Percentiles rank a stretch among this genome's conserved stretches.
Evolutionary conservation across 306 rosid species (phyloP).

Genomic region (Cicer yamashitae): DNA sequence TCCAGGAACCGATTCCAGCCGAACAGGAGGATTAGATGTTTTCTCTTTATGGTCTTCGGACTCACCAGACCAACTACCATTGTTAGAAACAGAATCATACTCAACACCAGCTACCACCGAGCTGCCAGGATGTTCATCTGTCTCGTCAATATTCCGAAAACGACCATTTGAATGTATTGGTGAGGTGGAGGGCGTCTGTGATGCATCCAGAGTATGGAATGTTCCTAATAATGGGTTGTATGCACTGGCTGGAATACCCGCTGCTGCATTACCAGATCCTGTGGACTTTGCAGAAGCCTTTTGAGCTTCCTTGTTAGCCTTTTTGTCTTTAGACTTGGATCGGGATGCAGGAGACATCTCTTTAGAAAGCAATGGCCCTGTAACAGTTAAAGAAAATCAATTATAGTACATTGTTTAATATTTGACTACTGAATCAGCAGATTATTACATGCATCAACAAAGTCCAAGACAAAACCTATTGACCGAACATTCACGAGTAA

Average conservation of each 20-base stretch:
- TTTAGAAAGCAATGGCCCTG: constrained; percentile 47
- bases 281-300: constrained; percentile 66
- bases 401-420: constrained; percentile 20
- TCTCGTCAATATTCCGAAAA: constrained; percentile 87
- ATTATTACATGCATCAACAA: constrained; percentile 27
- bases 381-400: constrained; percentile 36
- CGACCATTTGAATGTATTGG: constrained; percentile 77
- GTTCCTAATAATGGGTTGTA: constrained; percentile 92
- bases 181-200: constrained; percentile 60
- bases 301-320: constrained; percentile 74
- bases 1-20: constrained; percentile 81
- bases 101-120: constrained; percentile 63
- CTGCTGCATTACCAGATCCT: constrained; percentile 67
- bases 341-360: constrained; percentile 92
- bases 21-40: constrained; percentile 57
- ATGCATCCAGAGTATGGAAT: constrained; percentile 75
- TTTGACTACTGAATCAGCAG: background rate
- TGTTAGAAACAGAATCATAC: constrained; percentile 95
- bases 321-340: constrained; percentile 90
- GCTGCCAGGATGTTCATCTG: constrained; percentile 83
- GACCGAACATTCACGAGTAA: background rate
- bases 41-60: constrained; percentile 94
- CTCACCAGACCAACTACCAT: constrained; percentile 98
- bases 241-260: constrained; percentile 83
- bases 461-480: constrained; percentile 15